Evolutionary conservation across 495 filamentous ascomycete species (phyloP), one percentile per base, ranked within the genome.

Genomic region (Pyrenula aspistea): DNA sequence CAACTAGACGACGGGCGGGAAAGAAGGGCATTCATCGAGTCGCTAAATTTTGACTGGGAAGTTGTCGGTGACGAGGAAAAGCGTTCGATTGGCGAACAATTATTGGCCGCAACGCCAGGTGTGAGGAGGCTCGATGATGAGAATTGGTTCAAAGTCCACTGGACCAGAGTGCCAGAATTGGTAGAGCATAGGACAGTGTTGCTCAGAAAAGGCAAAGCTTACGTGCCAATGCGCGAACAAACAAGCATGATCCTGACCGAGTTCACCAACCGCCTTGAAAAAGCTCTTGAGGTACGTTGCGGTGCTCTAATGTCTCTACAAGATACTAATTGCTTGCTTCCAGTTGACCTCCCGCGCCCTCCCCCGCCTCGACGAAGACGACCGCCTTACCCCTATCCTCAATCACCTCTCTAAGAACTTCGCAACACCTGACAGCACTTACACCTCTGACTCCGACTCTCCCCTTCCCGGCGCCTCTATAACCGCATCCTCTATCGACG

Each of bases 361-460:
- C 4, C 94, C 94, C 0, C 84, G 91, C 1, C 78, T 99, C 19
- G 94, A 99, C 64, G 94, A 99, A 73, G 93, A 99, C 66, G 91
- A 96, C 68, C 88, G 94, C 31, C 81, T 99, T 19, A 87, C 88
- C 0, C 94, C 94, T 0, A 97, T 99, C 66, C 79, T 99, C 25
- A 79, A 88, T 56, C 94, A 99, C 65, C 81, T 97, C 20, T 88
- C 87, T 42, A 87, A 91, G 65, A 92, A 91, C 69, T 97, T 97
- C 67, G 83, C 88, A 58, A 87, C 91, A 4, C 93, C 93, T 10
- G 92, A 96, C 60, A 83, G 88, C 2, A 78, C 82, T 36, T 93
- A 89, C 72, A 74, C 63, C 15, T 75, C 80, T 22, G 77, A 79
- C 56, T 66, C 75, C 25, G 80, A 83, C 57, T 75, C 79, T 12